Evolutionary conservation across 345 rosid genomes (phyloP).

Genomic region (Rhodomyrtus tomentosa): DNA sequence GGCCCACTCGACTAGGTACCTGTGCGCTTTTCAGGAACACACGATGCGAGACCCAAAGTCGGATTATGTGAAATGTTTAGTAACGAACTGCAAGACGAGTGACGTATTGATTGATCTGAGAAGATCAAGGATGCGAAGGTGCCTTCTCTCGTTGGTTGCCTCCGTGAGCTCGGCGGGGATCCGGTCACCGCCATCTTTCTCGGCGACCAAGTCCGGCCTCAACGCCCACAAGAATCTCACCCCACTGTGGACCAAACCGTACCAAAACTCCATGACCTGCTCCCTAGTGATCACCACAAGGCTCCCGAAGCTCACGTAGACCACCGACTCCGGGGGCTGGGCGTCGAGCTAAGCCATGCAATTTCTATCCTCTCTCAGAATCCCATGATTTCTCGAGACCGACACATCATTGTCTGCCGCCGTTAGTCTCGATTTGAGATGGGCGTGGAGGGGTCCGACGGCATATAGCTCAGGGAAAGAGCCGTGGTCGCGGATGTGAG

Average conservation of each 20-base stretch:
- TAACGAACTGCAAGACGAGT: not conserved
- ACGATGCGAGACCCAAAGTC: no score
- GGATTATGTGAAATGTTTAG: no score
- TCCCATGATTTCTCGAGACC: not conserved
- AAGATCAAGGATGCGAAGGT: not conserved
- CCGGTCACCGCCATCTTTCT: not conserved
- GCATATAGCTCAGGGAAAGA: not conserved
- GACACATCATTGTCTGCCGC: not conserved
- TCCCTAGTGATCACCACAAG: not conserved
- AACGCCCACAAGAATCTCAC: conserved; percentile 10
- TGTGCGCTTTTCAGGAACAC: not conserved
- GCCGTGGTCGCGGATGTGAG: not conserved
- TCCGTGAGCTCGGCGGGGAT: conserved; percentile 3
- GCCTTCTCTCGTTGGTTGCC: not conserved
- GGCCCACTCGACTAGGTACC: conserved; percentile 13
- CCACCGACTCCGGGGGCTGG: not conserved
- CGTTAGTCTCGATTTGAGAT: not conserved
- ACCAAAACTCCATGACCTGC: conserved; percentile 9
- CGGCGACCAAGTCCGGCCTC: not conserved
- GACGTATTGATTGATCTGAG: not conserved
- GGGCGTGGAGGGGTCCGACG: not conserved
- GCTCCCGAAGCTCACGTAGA: conserved; percentile 13
- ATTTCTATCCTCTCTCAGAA: not conserved
- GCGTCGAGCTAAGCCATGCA: conserved; percentile 12
- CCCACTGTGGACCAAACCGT: conserved; percentile 5